Conservation (phyloP, 495 filamentous ascomycete species). For the Sporormia fimetaria region DNA sequence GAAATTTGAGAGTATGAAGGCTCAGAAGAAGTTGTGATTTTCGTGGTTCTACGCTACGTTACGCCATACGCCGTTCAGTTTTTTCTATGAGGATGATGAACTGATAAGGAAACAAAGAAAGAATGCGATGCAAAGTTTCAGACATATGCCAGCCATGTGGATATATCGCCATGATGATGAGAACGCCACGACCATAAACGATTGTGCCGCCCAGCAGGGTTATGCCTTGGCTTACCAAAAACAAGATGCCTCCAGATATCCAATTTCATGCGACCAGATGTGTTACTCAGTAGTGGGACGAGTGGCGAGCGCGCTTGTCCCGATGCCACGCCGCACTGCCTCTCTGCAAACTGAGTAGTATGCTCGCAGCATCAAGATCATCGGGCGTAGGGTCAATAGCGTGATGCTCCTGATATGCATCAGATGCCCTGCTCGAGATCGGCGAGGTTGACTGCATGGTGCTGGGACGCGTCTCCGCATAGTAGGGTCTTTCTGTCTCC, state of each 20-base stretch:
- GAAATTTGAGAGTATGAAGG: conserved; percentile 25
- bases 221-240: conserved; percentile 3
- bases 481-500: too few species aligned
- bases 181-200: not conserved
- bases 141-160: too few species aligned
- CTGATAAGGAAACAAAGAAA: too few species aligned
- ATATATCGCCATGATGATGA: not conserved
- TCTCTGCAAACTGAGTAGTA: conserved; percentile 11
- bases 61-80: too few species aligned
- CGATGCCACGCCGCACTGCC: conserved; percentile 10
- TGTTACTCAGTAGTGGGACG: conserved; percentile 10
- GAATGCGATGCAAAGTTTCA: too few species aligned
- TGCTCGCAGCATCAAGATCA: conserved; percentile 20
- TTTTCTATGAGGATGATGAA: too few species aligned
- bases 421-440: not conserved
- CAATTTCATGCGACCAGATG: not conserved
- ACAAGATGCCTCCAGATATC: too few species aligned
- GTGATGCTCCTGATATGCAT: not conserved
- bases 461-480: too few species aligned
- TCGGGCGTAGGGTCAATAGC: conserved; percentile 1
- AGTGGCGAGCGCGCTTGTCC: conserved; percentile 14
- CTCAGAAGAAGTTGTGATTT: conserved; percentile 26
- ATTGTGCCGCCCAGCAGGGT: not conserved
- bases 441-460: too few species aligned
- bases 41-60: not conserved